Conservation (phyloP, 805 yeast species). For the Ogataea paraovalis region DNA sequence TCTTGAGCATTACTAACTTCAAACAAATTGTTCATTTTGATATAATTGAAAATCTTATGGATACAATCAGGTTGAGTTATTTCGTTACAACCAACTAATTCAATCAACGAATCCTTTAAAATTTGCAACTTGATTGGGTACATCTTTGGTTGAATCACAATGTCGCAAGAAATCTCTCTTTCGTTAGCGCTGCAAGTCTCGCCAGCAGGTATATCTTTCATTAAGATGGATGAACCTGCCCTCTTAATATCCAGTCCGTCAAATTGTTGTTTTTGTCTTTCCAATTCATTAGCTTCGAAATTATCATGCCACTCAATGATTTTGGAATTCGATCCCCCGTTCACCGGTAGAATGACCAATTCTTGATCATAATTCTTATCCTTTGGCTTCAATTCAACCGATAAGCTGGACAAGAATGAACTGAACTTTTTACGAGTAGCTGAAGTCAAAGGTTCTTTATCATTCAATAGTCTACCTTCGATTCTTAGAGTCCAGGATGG, state of each 20-base stretch:
- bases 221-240: conserved; percentile 46
- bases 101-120: conserved; percentile 57
- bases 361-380: conserved; percentile 25
- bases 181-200: conserved; percentile 23
- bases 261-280: conserved; percentile 44
- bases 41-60: conserved; percentile 33
- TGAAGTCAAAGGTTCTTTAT: conserved; percentile 41
- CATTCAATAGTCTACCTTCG: conserved; percentile 73
- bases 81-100: conserved; percentile 70
- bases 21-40: conserved; percentile 34
- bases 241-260: conserved; percentile 90
- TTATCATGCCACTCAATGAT: conserved; percentile 91
- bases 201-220: conserved; percentile 20
- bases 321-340: conserved; percentile 33
- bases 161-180: conserved; percentile 58
- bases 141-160: conserved; percentile 79
- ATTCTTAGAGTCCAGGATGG: conserved; percentile 81
- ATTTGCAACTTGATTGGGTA: conserved; percentile 64
- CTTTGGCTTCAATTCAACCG: conserved; percentile 59
- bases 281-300: conserved; percentile 27
- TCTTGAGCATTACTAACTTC: conserved; percentile 27
- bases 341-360: conserved; percentile 17
- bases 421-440: conserved; percentile 61
- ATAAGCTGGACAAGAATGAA: conserved; percentile 75
- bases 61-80: conserved; percentile 82